Percentiles rank a stretch among this genome's conserved stretches.
These are phyloP conservation scores for Ottelia alismoides DNA, from an alignment of 106 monocot species.

Conservation along the genomic window DNA sequence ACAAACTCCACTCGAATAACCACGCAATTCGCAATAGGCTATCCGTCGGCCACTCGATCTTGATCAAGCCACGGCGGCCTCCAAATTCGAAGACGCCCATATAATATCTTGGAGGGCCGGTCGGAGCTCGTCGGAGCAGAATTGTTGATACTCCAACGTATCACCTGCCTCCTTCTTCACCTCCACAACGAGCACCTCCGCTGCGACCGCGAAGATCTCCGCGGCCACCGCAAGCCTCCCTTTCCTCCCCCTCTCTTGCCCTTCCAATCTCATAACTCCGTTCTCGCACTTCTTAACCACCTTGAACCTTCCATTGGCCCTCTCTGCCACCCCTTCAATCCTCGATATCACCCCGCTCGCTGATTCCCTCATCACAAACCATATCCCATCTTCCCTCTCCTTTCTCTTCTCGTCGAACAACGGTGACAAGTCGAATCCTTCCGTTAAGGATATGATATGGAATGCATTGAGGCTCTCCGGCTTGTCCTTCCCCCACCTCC, in stretches of 20 bases:
- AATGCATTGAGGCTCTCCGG: constrained; percentile 50
- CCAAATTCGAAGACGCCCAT: constrained; percentile 28
- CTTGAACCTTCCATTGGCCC: constrained; percentile 13
- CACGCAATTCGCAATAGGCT: too few relatives aligned
- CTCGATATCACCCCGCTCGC: constrained; percentile 33
- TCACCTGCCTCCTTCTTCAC: constrained; percentile 39
- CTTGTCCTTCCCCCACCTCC: constrained; percentile 14
- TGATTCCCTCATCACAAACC: constrained; percentile 36
- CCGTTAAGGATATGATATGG: constrained; percentile 50
- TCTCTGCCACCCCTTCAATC: constrained; percentile 25
- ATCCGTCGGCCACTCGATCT: too few relatives aligned
- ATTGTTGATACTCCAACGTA: constrained; percentile 31
- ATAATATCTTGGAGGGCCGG: constrained; percentile 42
- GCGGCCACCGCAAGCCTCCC: constrained; percentile 22
- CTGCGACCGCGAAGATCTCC: constrained; percentile 31
- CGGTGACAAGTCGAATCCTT: constrained; percentile 53
- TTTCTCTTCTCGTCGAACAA: constrained; percentile 27
- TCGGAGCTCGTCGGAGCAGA: constrained; percentile 40
- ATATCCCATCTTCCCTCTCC: constrained; percentile 19
- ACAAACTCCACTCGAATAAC: too few relatives aligned
- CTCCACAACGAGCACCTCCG: constrained; percentile 36
- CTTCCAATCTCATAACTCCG: constrained; percentile 31
- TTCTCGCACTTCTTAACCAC: constrained; percentile 26
- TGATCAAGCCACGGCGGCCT: too few relatives aligned
- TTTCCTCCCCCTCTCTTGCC: constrained; percentile 14